A percentile compares a stretch with the other conserved stretches of the same genome.
Evolutionary conservation across 2,329 filamentous ascomycete genomes (phyloP).

Genomic region (Coniella lustricola): DNA sequence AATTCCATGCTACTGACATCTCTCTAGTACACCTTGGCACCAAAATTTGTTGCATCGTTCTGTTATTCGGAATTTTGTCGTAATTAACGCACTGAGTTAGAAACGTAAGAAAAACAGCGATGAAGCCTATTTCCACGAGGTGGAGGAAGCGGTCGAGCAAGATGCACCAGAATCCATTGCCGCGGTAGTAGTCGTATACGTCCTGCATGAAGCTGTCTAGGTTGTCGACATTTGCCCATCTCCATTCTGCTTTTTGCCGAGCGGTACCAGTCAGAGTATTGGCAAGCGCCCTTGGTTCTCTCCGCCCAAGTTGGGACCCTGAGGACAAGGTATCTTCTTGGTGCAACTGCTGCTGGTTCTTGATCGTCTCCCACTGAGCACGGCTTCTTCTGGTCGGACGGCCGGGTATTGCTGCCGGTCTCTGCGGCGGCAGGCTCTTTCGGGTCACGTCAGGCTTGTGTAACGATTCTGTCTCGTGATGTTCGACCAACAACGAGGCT

Average conservation of each 20-base stretch:
- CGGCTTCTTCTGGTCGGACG: constrained; percentile 37
- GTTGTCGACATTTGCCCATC: constrained; percentile 87
- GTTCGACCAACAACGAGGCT: constrained; percentile 55
- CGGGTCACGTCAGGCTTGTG: constrained; percentile 15
- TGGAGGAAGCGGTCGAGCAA: constrained; percentile 64
- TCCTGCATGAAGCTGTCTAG: constrained; percentile 79
- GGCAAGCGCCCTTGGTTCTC: constrained; percentile 24
- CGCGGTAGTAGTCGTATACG: constrained; percentile 80
- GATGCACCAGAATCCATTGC: constrained; percentile 80
- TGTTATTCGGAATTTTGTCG: constrained; percentile 60
- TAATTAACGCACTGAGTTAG: constrained; percentile 84
- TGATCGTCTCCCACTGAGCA: constrained; percentile 48
- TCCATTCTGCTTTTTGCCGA: constrained; percentile 78
- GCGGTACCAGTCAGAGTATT: constrained; percentile 28
- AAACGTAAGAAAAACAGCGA: constrained; percentile 76
- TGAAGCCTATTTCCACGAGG: constrained; percentile 72
- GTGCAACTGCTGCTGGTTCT: constrained; percentile 45
- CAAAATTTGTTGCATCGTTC: constrained; percentile 44
- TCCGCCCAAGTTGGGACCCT: constrained; percentile 18
- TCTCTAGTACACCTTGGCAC: constrained; percentile 67
- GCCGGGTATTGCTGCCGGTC: constrained; percentile 28
- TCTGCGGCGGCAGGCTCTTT: constrained; percentile 20
- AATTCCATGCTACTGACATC: constrained; percentile 70
- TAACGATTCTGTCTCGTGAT: constrained; percentile 27
- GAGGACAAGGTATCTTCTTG: constrained; percentile 27